Percentiles rank a stretch among this genome's conserved stretches.
These are phyloP conservation scores for Cladosporium sp. DNA, from an alignment of 2,329 filamentous ascomycete species.

Conservation along the genomic window DNA sequence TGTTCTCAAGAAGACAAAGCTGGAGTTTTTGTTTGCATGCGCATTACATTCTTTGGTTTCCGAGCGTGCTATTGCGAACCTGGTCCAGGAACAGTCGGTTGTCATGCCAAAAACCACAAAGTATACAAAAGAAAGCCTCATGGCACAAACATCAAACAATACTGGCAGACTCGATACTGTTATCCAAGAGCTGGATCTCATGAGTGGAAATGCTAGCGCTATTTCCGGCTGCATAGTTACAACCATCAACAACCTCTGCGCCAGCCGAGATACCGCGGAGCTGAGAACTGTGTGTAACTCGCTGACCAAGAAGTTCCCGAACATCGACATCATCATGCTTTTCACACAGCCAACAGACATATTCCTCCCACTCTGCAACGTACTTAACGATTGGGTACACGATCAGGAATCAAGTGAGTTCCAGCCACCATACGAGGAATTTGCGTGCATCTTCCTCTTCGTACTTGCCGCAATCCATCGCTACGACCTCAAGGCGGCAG, in stretches of 20 bases:
- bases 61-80: slow-evolving; percentile 71
- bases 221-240: slow-evolving; percentile 68
- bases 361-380: slow-evolving; percentile 69
- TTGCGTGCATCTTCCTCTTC: slow-evolving; percentile 72
- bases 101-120: slow-evolving; percentile 72
- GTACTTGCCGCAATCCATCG: slow-evolving; percentile 74
- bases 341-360: slow-evolving; percentile 72
- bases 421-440: slow-evolving; percentile 83
- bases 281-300: slow-evolving; percentile 72
- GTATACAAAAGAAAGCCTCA: slow-evolving; percentile 74
- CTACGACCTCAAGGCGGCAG: slow-evolving; percentile 63
- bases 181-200: slow-evolving; percentile 79
- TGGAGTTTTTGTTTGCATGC: slow-evolving; percentile 87
- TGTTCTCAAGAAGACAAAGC: slow-evolving; percentile 66
- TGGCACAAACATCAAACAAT: slow-evolving; percentile 75
- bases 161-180: slow-evolving; percentile 73
- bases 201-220: slow-evolving; percentile 88
- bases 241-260: slow-evolving; percentile 61
- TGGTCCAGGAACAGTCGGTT: slow-evolving; percentile 81
- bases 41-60: slow-evolving; percentile 83
- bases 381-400: slow-evolving; percentile 77
- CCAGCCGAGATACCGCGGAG: slow-evolving; percentile 75
- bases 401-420: slow-evolving; percentile 81
- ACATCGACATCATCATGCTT: slow-evolving; percentile 72
- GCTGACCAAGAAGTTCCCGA: slow-evolving; percentile 69